phyloP scores from a whole-genome alignment of 108 stramenopile species.

The Nitzschia sp. region DNA sequence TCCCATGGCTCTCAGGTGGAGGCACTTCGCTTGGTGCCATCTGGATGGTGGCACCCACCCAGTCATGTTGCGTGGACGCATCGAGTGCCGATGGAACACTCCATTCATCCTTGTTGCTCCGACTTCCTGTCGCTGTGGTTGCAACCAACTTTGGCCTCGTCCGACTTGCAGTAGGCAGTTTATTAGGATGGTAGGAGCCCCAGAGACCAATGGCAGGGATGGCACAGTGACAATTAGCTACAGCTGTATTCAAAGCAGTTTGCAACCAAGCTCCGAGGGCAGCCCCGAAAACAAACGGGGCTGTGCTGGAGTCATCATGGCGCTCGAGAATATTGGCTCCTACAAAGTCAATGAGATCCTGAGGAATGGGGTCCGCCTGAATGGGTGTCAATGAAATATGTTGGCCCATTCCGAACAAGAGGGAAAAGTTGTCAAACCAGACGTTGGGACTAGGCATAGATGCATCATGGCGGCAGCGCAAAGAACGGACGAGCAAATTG shows the following conservation, averaged over 20 bases:
- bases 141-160: too few relatives aligned
- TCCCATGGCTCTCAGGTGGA: too few relatives aligned
- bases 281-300: constrained; percentile 22
- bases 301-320: constrained; percentile 33
- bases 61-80: not conserved
- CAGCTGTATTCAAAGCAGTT: constrained; percentile 70
- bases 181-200: constrained; percentile 51
- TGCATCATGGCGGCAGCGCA: constrained; percentile 23
- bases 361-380: constrained; percentile 22
- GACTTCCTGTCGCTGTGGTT: not conserved
- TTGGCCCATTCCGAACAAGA: constrained; percentile 82
- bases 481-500: constrained; percentile 26
- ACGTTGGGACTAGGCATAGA: constrained; percentile 28
- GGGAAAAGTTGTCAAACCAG: constrained; percentile 60
- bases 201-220: constrained; percentile 83
- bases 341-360: constrained; percentile 28
- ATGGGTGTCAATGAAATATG: constrained; percentile 73
- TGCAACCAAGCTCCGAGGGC: constrained; percentile 54
- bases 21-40: not conserved
- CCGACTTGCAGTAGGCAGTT: not conserved
- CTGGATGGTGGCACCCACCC: constrained; percentile 33
- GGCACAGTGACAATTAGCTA: constrained; percentile 53
- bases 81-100: not conserved
- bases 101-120: not conserved
- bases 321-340: constrained; percentile 29